Percentiles rank a stretch among this genome's conserved stretches.
phyloP scores from a whole-genome alignment of 2,329 filamentous ascomycete species.

The Mollisiaceae sp. region DNA sequence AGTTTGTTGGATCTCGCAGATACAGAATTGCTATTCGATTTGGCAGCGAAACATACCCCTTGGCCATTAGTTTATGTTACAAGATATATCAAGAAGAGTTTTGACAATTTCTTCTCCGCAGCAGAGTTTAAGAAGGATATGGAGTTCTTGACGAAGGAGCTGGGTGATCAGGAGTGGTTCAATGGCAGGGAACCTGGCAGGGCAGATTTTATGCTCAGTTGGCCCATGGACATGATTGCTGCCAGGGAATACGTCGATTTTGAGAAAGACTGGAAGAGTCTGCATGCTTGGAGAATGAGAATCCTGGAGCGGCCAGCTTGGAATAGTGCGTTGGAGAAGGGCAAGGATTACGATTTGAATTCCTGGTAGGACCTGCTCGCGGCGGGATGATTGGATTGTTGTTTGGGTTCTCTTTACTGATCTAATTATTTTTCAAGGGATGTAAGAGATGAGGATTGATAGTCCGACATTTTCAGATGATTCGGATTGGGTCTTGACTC shows the following conservation, averaged over 20 bases:
- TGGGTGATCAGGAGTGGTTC: constrained; percentile 39
- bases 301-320: constrained; percentile 40
- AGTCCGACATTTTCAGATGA: no score
- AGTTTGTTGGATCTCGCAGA: constrained; percentile 34
- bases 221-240: constrained; percentile 42
- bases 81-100: constrained; percentile 24
- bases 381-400: background rate
- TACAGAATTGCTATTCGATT: constrained; percentile 38
- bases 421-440: background rate
- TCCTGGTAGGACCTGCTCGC: constrained; percentile 11
- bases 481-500: no score
- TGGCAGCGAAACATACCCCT: constrained; percentile 32
- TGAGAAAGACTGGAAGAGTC: constrained; percentile 41
- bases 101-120: constrained; percentile 29
- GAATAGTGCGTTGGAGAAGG: constrained; percentile 42
- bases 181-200: constrained; percentile 42
- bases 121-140: constrained; percentile 36
- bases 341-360: constrained; percentile 42
- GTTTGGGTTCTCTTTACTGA: background rate
- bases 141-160: constrained; percentile 33
- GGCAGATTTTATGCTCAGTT: constrained; percentile 45
- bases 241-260: constrained; percentile 42
- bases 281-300: constrained; percentile 42
- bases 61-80: constrained; percentile 37
- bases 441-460: background rate